Base-by-base conservation (phyloP, 768 basidiomycete genomes). In the Kwoniella bestiolae region DNA sequence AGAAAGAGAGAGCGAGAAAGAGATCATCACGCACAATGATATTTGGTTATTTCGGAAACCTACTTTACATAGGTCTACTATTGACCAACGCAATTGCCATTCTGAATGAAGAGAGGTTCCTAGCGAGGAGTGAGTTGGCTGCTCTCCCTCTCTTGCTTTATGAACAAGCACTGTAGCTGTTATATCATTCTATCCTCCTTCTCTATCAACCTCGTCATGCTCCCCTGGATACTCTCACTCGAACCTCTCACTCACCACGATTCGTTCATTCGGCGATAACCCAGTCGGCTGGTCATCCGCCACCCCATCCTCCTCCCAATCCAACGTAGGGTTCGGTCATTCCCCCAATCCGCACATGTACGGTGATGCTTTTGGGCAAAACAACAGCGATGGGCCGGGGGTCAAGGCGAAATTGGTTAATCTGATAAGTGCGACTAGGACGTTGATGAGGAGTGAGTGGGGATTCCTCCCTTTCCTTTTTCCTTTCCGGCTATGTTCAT, bases 1-100 rank as follows among this genome's bases (percentile, higher is more conserved):
- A 51, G 12, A 46, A 18, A 16, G 21, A 46, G 18, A 7, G n/a
- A 46, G 45, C 23, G 38, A 63, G 31, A 12, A 56, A 41, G 18
- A 41, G n/a, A 18, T n/a, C 26, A 16, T 14, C 32, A 11, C 4
- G 12, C 57, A 41, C 3, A 18, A 75, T 73, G 77, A 74, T 73
- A 38, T 75, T 79, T 64, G 76, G 77, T 46, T 77, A 74, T 56
- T 68, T 83, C 29, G 77, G 81, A 3, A 71, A 69, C 2, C 86
- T 96, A 69, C 83, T 97, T 72, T 92, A 96, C 84, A 89, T 93
- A 61, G 84, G 87, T 26, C 85, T 99, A 25, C 87, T 99, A 46
- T 84, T 97, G 78, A 87, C 94, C 73, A 98, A 99, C 81, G 92
- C 94, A 49, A 87, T 98, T 80, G 95, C 95, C 7, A 89, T 99